Evolutionary conservation across 1,284 basidiomycete species (phyloP), one percentile per base, ranked within the genome.

Genomic region (Cryptococcus sp.): DNA sequence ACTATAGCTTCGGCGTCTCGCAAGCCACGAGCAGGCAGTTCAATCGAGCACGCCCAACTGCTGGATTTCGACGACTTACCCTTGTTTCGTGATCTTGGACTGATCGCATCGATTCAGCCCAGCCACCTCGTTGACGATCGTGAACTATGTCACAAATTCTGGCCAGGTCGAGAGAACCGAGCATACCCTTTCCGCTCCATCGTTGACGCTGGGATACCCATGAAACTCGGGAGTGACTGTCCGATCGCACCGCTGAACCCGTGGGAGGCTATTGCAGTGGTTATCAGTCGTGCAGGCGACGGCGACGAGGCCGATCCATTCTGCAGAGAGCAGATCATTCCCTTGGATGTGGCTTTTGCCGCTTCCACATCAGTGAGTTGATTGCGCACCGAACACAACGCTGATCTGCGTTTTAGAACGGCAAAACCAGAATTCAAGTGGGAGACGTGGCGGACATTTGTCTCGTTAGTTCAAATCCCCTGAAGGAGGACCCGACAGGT

Each of bases 231-330:
- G 1, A 69, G 65, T 39, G 75, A 77, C 54, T 68, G 69, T 19
- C 75, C 73, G 8, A 67, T 77, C 38, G 69, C 73, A 5, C 65
- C 60, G 10, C 54, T 76, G 5, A 63, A 75, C 41, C 75, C 74
- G n/a, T 75, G 75, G 72, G 66, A 72, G 27, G 69, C 69, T 5
- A 65, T 76, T 42, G 73, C 73, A 2, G 70, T 70, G 2, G 73
- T 68, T 0, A 57, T 75, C 25, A 61, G 64, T n/a, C 61, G 66
- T 6, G 48, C 27, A 13, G 35, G 55, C 22, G 22, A 22, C 10
- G 45, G 41, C 52, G 19, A 59, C 47, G 60, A 56, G 41, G 19
- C 23, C 1, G 48, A 50, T 16, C 47, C 64, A 1, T 68, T 68
- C 49, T 60, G 54, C 45, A 50, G 56, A 39, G 61, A 65, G 46